These are phyloP conservation scores for Globisporangium paroecandrum DNA, from an alignment of 352 stramenopile species.

Conservation along the genomic window DNA sequence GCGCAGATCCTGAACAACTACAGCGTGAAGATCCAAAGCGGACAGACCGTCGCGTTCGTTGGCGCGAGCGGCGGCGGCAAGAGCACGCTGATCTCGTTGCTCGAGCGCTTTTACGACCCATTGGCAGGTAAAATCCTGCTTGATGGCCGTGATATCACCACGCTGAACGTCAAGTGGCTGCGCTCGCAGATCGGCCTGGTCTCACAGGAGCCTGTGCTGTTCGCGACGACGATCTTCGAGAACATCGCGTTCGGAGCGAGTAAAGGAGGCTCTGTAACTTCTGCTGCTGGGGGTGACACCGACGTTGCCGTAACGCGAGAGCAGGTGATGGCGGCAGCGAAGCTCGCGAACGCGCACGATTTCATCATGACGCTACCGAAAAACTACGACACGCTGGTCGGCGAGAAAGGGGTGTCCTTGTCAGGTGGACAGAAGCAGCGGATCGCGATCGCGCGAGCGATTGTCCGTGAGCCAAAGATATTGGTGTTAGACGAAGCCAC, in stretches of 20 bases:
- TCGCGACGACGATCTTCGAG: slow-evolving; percentile 85
- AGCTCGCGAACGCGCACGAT: slow-evolving; percentile 29
- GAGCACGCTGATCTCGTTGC: slow-evolving; percentile 45
- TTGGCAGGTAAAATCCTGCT: slow-evolving; percentile 64
- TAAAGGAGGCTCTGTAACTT: slow-evolving; percentile 4
- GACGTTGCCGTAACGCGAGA: slow-evolving; percentile 13
- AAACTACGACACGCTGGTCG: slow-evolving; percentile 61
- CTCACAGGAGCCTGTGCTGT: slow-evolving; percentile 88
- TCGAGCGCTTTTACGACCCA: slow-evolving; percentile 90
- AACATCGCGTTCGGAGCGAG: slow-evolving; percentile 83
- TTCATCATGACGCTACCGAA: slow-evolving; percentile 80
- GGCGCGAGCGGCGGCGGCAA: slow-evolving; percentile 30
- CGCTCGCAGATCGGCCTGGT: slow-evolving; percentile 67
- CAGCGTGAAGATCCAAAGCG: slow-evolving; percentile 26
- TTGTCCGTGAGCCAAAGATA: slow-evolving; percentile 23
- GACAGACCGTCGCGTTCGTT: slow-evolving; percentile 32
- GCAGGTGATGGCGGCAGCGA: slow-evolving; percentile 9
- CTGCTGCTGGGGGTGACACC: slow-evolving; percentile 1
- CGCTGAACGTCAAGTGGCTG: slow-evolving; percentile 76
- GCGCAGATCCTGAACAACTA: slow-evolving; percentile 31
- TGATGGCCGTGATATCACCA: slow-evolving; percentile 72
- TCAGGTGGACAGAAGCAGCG: slow-evolving; percentile 36
- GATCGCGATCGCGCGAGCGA: slow-evolving; percentile 28
- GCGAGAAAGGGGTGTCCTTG: slow-evolving; percentile 32
- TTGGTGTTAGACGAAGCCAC: slow-evolving; percentile 30